phyloP scores from a whole-genome alignment of 495 filamentous ascomycete genomes.

The Chaetomidium leptoderma region DNA sequence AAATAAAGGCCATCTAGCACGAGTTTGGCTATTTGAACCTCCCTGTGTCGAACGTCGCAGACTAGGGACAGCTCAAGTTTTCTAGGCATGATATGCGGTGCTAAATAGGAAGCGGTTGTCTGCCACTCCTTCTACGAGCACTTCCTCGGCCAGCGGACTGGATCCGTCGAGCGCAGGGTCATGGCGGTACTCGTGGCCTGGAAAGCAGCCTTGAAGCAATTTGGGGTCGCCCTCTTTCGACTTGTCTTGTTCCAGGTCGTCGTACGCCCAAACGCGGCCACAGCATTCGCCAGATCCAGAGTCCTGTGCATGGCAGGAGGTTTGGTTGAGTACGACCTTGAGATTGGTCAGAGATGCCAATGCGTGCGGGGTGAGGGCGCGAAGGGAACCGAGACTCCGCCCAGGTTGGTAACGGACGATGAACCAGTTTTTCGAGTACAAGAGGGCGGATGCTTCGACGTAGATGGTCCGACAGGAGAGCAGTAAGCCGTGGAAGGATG shows the following conservation, averaged over 20 bases:
- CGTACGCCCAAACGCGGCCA: background rate
- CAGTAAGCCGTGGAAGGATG: conserved; percentile 2
- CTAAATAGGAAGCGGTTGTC: background rate
- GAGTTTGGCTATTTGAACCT: background rate
- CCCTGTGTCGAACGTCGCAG: background rate
- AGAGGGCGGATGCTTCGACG: background rate
- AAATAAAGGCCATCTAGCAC: background rate
- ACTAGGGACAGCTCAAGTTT: conserved; percentile 7
- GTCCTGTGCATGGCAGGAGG: conserved; percentile 1
- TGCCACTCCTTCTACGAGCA: conserved; percentile 6
- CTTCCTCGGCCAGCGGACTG: background rate
- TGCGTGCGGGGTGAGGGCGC: conserved; percentile 1
- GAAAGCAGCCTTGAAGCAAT: background rate
- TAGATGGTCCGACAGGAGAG: conserved; percentile 13
- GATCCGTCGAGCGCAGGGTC: background rate
- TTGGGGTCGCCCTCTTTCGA: background rate
- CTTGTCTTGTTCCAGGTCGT: background rate
- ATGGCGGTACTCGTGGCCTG: background rate
- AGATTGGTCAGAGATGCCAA: conserved; percentile 4
- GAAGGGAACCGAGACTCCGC: background rate
- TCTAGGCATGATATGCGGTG: background rate
- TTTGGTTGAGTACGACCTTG: conserved; percentile 11
- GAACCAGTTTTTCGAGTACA: conserved; percentile 10
- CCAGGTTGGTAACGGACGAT: conserved; percentile 3
- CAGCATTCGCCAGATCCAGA: background rate